Evolutionary conservation across 768 basidiomycete species (phyloP).

Genomic region (Boletus sensibilis): DNA sequence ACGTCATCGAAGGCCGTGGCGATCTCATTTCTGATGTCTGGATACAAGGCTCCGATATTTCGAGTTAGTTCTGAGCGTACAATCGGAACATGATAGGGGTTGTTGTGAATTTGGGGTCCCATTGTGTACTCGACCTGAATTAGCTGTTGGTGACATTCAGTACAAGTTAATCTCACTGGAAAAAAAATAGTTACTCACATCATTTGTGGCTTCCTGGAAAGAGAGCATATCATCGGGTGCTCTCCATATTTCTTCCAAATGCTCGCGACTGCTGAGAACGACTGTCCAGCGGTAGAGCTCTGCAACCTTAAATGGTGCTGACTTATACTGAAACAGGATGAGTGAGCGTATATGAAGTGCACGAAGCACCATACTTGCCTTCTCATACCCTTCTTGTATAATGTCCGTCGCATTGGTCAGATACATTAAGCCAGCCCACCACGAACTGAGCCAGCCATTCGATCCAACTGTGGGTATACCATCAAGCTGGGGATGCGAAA

Average conservation of each 20-base stretch:
- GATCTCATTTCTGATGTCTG: slow-evolving; percentile 45
- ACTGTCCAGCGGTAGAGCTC: too few species aligned
- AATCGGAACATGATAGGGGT: slow-evolving; percentile 25
- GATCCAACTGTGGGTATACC: slow-evolving; percentile 32
- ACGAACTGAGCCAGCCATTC: slow-evolving; percentile 27
- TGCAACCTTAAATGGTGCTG: too few species aligned
- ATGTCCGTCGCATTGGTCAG: slow-evolving; percentile 18
- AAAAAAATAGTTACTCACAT: slow-evolving; percentile 27
- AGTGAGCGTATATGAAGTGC: background rate
- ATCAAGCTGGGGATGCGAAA: slow-evolving; percentile 14
- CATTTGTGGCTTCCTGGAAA: slow-evolving; percentile 26
- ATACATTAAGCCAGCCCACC: slow-evolving; percentile 21
- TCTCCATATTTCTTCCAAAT: too few species aligned
- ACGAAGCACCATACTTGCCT: slow-evolving; percentile 13
- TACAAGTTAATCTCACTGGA: background rate
- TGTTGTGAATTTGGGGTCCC: slow-evolving; percentile 28
- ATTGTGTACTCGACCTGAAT: slow-evolving; percentile 41
- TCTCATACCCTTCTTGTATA: slow-evolving; percentile 32
- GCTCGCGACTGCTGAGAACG: too few species aligned
- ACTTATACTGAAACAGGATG: too few species aligned
- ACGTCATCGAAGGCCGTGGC: slow-evolving; percentile 37
- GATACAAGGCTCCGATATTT: slow-evolving; percentile 38
- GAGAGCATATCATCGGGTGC: too few species aligned
- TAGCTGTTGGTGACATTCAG: slow-evolving; percentile 23
- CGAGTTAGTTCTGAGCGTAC: slow-evolving; percentile 30